Percentiles rank a stretch among this genome's conserved stretches.
Evolutionary conservation across 2,329 filamentous ascomycete genomes (phyloP).

Genomic region (Hypoxylon sp.): DNA sequence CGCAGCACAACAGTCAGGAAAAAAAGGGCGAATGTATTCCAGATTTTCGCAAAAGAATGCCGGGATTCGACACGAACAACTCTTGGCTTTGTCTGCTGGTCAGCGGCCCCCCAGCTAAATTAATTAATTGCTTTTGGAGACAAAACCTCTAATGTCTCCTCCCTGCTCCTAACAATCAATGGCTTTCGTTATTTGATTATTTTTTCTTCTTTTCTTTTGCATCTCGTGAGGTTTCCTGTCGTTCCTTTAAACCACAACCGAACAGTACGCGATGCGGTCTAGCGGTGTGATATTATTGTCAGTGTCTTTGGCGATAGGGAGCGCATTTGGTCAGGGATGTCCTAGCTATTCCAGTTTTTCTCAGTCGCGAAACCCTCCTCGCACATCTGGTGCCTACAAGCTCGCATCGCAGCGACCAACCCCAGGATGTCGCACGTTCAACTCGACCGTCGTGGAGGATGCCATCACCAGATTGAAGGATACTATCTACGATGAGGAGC

Average conservation of each 20-base stretch:
- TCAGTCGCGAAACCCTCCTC: conserved; percentile 43
- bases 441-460: conserved; percentile 73
- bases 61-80: conserved; percentile 10
- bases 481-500: conserved; percentile 62
- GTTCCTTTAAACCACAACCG: background rate
- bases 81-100: too few relatives aligned
- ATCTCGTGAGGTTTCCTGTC: too few relatives aligned
- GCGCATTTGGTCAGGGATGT: conserved; percentile 36
- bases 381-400: conserved; percentile 44
- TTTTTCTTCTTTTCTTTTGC: background rate
- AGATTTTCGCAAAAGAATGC: conserved; percentile 3
- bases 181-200: background rate
- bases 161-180: background rate
- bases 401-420: conserved; percentile 62
- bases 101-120: too few relatives aligned
- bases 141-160: too few relatives aligned
- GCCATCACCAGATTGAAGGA: conserved; percentile 62
- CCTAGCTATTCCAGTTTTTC: conserved; percentile 46
- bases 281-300: conserved; percentile 13
- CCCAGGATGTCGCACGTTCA: conserved; percentile 75
- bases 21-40: conserved; percentile 9
- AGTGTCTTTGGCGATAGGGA: conserved; percentile 15
- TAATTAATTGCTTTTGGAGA: too few relatives aligned
- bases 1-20: conserved; percentile 5
- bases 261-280: conserved; percentile 24